A percentile compares a stretch with the other conserved stretches of the same genome.
These are phyloP conservation scores for Carpinus fangiana DNA, from an alignment of 306 rosid genomes.

Conservation along the genomic window DNA sequence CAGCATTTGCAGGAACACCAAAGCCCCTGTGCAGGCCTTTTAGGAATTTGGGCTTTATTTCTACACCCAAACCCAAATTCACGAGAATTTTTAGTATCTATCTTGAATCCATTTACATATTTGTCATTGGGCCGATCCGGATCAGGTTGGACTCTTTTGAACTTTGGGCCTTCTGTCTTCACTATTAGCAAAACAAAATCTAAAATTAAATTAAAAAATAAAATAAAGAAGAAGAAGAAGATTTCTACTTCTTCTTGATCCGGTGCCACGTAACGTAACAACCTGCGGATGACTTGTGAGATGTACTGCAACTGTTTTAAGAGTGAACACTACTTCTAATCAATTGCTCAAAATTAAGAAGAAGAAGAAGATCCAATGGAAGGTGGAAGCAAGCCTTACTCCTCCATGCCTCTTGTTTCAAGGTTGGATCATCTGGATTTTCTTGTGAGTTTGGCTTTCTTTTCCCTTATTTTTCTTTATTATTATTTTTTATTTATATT, in stretches of 20 bases:
- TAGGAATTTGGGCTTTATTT: not conserved
- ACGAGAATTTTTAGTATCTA: too few relatives aligned
- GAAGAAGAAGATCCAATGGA: constrained; percentile 31
- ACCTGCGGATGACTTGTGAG: constrained; percentile 37
- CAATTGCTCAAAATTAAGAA: too few relatives aligned
- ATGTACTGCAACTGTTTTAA: constrained; percentile 24
- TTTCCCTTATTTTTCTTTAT: not conserved
- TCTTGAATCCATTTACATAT: too few relatives aligned
- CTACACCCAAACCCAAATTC: too few relatives aligned
- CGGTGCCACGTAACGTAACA: constrained; percentile 40
- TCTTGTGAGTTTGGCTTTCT: constrained; percentile 37
- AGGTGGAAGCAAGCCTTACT: constrained; percentile 29
- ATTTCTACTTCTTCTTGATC: not conserved
- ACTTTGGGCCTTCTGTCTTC: too few relatives aligned
- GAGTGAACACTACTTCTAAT: constrained; percentile 21
- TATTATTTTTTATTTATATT: not conserved
- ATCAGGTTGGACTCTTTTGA: too few relatives aligned
- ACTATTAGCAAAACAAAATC: too few relatives aligned
- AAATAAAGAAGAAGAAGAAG: not conserved
- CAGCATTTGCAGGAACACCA: constrained; percentile 94
- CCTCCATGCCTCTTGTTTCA: constrained; percentile 60
- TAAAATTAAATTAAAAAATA: too few relatives aligned
- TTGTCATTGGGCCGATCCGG: too few relatives aligned
- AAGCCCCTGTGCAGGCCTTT: constrained; percentile 93
- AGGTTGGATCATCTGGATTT: constrained; percentile 77